Evolutionary conservation across 129 eudicot species (phyloP).

Genomic region (Helianthus tuberosus): DNA sequence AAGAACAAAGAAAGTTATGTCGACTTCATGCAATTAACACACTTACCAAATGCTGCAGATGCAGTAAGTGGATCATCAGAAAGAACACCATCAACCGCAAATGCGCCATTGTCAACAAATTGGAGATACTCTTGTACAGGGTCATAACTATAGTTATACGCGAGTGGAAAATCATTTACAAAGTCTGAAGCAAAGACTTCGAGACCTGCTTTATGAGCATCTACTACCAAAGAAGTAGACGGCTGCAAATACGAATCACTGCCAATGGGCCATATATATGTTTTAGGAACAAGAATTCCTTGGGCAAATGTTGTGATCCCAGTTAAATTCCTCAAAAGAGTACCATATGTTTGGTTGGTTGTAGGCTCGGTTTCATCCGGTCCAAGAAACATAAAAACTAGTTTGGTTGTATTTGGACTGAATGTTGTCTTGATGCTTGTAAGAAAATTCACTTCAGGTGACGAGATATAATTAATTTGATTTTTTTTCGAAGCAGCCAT

Average conservation of each 20-base stretch:
- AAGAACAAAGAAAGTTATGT: not conserved
- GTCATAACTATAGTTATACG: constrained; percentile 78
- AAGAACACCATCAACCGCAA: constrained; percentile 91
- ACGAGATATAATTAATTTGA: constrained; percentile 61
- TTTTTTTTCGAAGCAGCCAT: constrained; percentile 42
- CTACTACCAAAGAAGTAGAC: constrained; percentile 61
- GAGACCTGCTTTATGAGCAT: constrained; percentile 78
- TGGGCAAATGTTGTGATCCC: constrained; percentile 69
- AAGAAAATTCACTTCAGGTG: constrained; percentile 79
- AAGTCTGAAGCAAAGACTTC: constrained; percentile 68
- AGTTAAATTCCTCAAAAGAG: constrained; percentile 66
- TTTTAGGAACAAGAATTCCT: constrained; percentile 83
- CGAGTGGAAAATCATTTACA: constrained; percentile 50
- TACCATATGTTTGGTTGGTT: constrained; percentile 73
- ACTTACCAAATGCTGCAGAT: constrained; percentile 68
- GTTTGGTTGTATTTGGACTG: constrained; percentile 48
- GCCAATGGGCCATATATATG: constrained; percentile 66
- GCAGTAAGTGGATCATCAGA: constrained; percentile 87
- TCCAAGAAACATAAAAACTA: constrained; percentile 66
- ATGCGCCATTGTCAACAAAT: constrained; percentile 65
- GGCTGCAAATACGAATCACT: constrained; percentile 46
- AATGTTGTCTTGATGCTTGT: constrained; percentile 46
- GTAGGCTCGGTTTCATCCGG: constrained; percentile 57
- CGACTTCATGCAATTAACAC: not conserved
- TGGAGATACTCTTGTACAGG: constrained; percentile 70